Percentiles rank a stretch among this genome's conserved stretches.
These are phyloP conservation scores for Steccherinum ochraceum DNA, from an alignment of 768 basidiomycete species.

Conservation along the genomic window DNA sequence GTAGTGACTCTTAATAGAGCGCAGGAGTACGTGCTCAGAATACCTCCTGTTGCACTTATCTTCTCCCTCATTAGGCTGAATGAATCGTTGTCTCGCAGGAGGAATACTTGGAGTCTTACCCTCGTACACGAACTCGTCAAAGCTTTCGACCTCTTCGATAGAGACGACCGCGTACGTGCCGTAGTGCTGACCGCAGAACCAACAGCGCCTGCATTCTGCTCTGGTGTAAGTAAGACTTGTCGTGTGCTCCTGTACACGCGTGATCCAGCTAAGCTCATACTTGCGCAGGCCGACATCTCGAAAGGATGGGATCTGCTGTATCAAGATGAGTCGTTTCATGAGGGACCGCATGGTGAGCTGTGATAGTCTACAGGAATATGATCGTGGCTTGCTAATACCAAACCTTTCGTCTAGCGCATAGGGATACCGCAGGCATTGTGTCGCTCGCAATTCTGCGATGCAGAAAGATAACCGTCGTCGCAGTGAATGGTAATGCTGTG, in stretches of 20 bases:
- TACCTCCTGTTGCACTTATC: too few relatives aligned
- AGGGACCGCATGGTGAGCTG: constrained; percentile 39
- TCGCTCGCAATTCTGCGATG: constrained; percentile 43
- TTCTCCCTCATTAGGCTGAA: neutral
- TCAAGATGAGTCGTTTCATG: constrained; percentile 31
- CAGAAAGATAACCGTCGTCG: constrained; percentile 47
- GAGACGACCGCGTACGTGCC: constrained; percentile 46
- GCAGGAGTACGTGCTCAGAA: constrained; percentile 29
- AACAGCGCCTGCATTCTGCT: constrained; percentile 46
- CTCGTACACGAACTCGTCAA: constrained; percentile 34
- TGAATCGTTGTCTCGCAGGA: constrained; percentile 22
- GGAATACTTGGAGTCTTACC: constrained; percentile 35
- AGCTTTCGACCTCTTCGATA: constrained; percentile 40
- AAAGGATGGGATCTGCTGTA: constrained; percentile 40
- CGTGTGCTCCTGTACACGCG: too few relatives aligned
- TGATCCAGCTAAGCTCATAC: too few relatives aligned
- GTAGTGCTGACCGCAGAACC: constrained; percentile 47
- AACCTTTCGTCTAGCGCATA: constrained; percentile 28
- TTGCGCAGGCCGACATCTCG: constrained; percentile 41
- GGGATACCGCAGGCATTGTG: constrained; percentile 43
- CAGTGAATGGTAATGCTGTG: constrained; percentile 46
- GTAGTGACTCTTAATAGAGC: constrained; percentile 42
- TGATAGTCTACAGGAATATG: neutral
- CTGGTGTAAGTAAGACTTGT: constrained; percentile 52
- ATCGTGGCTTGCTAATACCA: too few relatives aligned